These are phyloP conservation scores for Crepidotus variabilis DNA, from an alignment of 768 basidiomycete genomes.

Conservation along the genomic window DNA sequence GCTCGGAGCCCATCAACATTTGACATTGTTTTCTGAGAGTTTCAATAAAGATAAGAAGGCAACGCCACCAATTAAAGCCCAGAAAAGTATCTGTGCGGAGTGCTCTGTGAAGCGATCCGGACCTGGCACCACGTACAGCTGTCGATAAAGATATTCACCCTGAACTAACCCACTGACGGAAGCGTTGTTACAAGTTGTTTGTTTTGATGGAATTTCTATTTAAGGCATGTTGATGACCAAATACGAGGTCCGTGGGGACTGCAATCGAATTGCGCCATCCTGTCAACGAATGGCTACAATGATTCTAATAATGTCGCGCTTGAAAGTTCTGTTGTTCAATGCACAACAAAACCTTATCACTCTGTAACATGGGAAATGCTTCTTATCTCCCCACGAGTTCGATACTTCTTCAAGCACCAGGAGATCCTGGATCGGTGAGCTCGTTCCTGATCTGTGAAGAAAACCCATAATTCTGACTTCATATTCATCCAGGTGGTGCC, in stretches of 20 bases:
- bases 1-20: too few species aligned
- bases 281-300: constrained; percentile 10
- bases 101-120: background rate
- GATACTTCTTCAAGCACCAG: background rate
- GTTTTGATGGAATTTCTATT: background rate
- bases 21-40: too few species aligned
- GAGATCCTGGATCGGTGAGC: background rate
- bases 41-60: background rate
- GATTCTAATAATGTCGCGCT: constrained; percentile 8
- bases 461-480: background rate
- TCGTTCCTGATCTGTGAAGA: background rate
- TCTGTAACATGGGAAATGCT: background rate
- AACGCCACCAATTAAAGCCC: background rate
- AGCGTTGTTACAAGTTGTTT: background rate
- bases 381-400: background rate
- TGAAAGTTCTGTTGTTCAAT: background rate
- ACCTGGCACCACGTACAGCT: background rate
- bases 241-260: background rate
- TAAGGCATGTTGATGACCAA: background rate
- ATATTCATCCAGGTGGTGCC: background rate
- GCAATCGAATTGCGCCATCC: constrained; percentile 10
- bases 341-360: background rate
- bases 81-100: background rate
- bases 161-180: background rate
- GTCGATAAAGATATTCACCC: background rate